phyloP scores from a whole-genome alignment of 2,329 filamentous ascomycete genomes.

The Trichothecium sympodiale region DNA sequence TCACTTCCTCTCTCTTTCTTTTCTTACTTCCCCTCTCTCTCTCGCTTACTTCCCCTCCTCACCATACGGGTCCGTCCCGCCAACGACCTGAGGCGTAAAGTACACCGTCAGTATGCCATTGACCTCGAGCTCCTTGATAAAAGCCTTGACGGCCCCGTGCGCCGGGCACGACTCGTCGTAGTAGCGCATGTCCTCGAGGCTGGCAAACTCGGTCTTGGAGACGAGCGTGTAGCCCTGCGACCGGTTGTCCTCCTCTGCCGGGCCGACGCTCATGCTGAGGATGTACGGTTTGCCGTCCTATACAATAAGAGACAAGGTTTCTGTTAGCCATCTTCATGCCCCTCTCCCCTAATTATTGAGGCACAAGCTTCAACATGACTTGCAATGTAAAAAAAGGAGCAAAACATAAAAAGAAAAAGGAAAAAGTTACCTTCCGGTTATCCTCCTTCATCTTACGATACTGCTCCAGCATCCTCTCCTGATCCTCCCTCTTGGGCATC shows the following conservation, averaged over 20 bases:
- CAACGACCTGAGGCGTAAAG: conserved; percentile 21
- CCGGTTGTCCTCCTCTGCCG: conserved; percentile 44
- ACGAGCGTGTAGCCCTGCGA: conserved; percentile 56
- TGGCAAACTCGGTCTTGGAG: conserved; percentile 52
- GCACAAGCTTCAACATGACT: too few species aligned
- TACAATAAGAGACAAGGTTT: conserved; percentile 2
- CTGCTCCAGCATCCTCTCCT: conserved; percentile 30
- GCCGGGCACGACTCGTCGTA: conserved; percentile 47
- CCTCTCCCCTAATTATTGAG: neutral
- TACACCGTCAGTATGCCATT: conserved; percentile 28
- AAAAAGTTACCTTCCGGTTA: conserved; percentile 27
- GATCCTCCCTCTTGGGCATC: conserved; percentile 31
- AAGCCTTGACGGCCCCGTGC: conserved; percentile 28
- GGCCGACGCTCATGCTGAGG: conserved; percentile 40
- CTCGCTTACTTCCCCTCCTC: neutral
- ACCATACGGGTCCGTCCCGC: conserved; percentile 1
- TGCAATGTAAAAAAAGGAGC: too few species aligned
- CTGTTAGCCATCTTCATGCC: neutral
- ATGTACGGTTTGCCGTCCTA: conserved; percentile 66
- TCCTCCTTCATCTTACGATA: conserved; percentile 29
- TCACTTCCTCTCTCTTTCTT: neutral
- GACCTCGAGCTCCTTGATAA: conserved; percentile 19
- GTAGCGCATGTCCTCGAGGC: conserved; percentile 56
- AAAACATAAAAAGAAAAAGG: neutral
- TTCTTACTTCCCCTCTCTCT: too few species aligned